These are phyloP conservation scores for Malassezia psittaci DNA, from an alignment of 1,284 basidiomycete species.

Conservation along the genomic window DNA sequence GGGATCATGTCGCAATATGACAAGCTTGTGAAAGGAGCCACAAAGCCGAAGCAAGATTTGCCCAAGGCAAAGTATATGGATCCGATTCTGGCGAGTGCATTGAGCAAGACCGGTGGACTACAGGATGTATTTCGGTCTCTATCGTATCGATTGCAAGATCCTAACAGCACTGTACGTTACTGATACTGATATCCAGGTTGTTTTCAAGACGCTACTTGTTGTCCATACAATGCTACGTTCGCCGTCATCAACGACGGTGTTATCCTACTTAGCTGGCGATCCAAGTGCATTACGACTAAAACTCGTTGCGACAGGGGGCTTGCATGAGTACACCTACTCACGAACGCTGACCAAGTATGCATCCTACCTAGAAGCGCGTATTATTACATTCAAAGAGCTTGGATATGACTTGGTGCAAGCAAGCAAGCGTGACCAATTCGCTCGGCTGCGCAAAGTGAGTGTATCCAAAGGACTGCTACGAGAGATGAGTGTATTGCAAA, in stretches of 20 bases:
- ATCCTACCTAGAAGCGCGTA: conserved; percentile 75
- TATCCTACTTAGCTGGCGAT: conserved; percentile 61
- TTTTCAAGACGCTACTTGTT: conserved; percentile 91
- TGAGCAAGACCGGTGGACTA: conserved; percentile 78
- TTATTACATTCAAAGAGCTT: conserved; percentile 77
- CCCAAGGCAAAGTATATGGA: conserved; percentile 47
- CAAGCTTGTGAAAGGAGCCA: conserved; percentile 43
- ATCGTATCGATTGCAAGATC: conserved; percentile 70
- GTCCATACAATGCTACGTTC: conserved; percentile 91
- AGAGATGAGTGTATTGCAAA: conserved; percentile 83
- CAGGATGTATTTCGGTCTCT: conserved; percentile 84
- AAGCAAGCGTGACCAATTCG: conserved; percentile 34
- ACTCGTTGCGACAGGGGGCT: conserved; percentile 55
- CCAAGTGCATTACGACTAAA: conserved; percentile 64
- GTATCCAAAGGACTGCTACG: conserved; percentile 90
- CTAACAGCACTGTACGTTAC: conserved; percentile 61
- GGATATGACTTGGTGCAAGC: conserved; percentile 78
- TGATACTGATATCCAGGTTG: conserved; percentile 55
- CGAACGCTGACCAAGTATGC: conserved; percentile 80
- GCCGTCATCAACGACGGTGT: conserved; percentile 80
- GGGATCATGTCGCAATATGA: conserved; percentile 26
- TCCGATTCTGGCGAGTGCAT: conserved; percentile 86
- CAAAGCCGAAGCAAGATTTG: conserved; percentile 42
- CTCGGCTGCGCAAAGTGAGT: conserved; percentile 73
- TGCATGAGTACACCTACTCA: conserved; percentile 52